Evolutionary conservation across 2,329 filamentous ascomycete species (phyloP).

Genomic region (Paecilomyces sp.): DNA sequence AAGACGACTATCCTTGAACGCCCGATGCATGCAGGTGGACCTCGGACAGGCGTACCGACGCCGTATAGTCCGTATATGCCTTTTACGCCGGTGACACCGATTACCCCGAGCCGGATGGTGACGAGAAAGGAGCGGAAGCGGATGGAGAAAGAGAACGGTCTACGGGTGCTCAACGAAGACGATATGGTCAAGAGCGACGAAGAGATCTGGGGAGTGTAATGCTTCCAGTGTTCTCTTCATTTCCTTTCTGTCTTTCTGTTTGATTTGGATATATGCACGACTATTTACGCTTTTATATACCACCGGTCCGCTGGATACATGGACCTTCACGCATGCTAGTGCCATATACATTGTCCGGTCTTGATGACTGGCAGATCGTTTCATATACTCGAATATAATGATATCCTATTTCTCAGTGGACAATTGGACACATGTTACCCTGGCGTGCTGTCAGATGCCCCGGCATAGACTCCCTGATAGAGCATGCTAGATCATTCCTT

Average conservation of each 20-base stretch:
- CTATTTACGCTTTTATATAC: not conserved
- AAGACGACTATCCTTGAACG: constrained; percentile 44
- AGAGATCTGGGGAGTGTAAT: constrained; percentile 38
- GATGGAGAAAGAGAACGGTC: constrained; percentile 34
- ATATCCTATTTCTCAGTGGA: not conserved
- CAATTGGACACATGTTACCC: too few relatives aligned
- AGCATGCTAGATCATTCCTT: not conserved
- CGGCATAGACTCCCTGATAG: not conserved
- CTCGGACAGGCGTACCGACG: constrained; percentile 41
- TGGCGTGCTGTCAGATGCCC: not conserved
- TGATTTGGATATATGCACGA: not conserved
- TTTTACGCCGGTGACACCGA: constrained; percentile 42
- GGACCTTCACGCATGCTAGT: not conserved
- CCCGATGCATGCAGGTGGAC: constrained; percentile 30
- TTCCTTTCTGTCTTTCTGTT: not conserved
- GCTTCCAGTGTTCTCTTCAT: not conserved
- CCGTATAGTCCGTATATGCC: constrained; percentile 47
- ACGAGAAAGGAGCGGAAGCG: constrained; percentile 37
- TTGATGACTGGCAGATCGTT: not conserved
- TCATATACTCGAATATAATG: not conserved
- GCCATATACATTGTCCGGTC: not conserved
- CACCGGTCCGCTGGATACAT: not conserved
- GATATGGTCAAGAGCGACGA: constrained; percentile 39
- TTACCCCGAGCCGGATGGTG: constrained; percentile 41
- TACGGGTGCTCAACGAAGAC: constrained; percentile 39